phyloP scores from a whole-genome alignment of 2,329 filamentous ascomycete genomes.

The Cladosporium velox region DNA sequence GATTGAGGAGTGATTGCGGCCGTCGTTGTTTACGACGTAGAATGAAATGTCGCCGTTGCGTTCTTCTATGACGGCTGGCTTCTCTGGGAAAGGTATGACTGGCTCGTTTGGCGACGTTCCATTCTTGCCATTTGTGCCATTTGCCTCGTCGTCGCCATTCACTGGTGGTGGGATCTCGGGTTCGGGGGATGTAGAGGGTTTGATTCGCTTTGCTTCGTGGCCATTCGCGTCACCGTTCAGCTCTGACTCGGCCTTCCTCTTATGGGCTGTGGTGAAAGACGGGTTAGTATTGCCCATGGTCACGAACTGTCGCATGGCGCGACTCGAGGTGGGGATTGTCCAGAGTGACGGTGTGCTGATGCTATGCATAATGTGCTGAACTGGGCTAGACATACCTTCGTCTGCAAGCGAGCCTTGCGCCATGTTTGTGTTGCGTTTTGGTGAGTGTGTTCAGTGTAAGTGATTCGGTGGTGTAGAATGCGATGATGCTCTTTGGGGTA shows the following conservation, averaged over 20 bases:
- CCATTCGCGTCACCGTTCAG: slow-evolving; percentile 50
- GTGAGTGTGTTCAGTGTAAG: neutral
- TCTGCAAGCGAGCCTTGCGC: slow-evolving; percentile 14
- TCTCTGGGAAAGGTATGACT: slow-evolving; percentile 82
- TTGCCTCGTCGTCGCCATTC: slow-evolving; percentile 20
- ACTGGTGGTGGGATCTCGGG: slow-evolving; percentile 31
- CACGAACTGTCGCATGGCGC: neutral
- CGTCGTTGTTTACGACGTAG: slow-evolving; percentile 96
- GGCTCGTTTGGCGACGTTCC: slow-evolving; percentile 42
- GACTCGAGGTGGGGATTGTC: neutral
- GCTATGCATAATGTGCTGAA: neutral
- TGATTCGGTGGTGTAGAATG: neutral
- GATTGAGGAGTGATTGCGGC: slow-evolving; percentile 81
- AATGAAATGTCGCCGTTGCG: slow-evolving; percentile 94
- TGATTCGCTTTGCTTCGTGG: slow-evolving; percentile 65
- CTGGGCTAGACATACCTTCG: neutral
- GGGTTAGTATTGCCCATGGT: neutral
- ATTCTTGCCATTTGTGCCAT: slow-evolving; percentile 15
- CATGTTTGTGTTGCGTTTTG: neutral
- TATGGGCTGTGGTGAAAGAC: slow-evolving; percentile 43
- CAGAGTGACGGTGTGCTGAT: neutral
- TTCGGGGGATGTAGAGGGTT: slow-evolving; percentile 47
- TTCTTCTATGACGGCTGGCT: slow-evolving; percentile 92
- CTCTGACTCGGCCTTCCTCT: slow-evolving; percentile 74
- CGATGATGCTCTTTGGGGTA: slow-evolving; percentile 16